phyloP scores from a whole-genome alignment of 1,284 basidiomycete genomes.

The Rhodotorula sp. region DNA sequence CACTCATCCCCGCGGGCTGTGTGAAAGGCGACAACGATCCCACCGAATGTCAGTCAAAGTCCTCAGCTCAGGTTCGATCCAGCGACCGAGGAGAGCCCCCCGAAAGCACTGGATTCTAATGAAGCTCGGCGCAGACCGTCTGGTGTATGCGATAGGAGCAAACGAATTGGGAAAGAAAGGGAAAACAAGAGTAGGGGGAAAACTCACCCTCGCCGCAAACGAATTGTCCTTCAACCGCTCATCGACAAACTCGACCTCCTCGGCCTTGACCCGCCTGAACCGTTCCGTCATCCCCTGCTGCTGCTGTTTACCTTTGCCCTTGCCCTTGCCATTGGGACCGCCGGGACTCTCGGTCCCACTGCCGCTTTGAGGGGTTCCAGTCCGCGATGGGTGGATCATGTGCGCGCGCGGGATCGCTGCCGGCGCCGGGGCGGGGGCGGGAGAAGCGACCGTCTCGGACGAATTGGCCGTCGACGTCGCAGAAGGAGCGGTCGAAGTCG shows the following conservation, averaged over 20 bases:
- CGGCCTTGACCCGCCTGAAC: constrained; percentile 79
- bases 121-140: neutral
- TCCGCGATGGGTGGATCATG: neutral
- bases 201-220: constrained; percentile 72
- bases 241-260: constrained; percentile 60
- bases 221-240: constrained; percentile 71
- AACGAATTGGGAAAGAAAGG: too few relatives aligned
- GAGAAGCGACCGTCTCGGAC: neutral
- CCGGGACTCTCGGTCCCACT: neutral
- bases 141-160: neutral
- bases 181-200: neutral
- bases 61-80: too few relatives aligned
- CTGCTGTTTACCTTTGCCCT: neutral
- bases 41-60: neutral
- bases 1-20: constrained; percentile 64
- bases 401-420: constrained; percentile 1
- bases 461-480: neutral
- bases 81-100: too few relatives aligned
- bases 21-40: too few relatives aligned
- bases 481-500: neutral
- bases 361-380: neutral
- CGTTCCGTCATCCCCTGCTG: constrained; percentile 38
- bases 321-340: constrained; percentile 12
- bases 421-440: neutral
- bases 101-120: too few relatives aligned